Evolutionary conservation across 345 rosid genomes (phyloP), one percentile per base, ranked within the genome.

Genomic region (Eucalyptus grandis): DNA sequence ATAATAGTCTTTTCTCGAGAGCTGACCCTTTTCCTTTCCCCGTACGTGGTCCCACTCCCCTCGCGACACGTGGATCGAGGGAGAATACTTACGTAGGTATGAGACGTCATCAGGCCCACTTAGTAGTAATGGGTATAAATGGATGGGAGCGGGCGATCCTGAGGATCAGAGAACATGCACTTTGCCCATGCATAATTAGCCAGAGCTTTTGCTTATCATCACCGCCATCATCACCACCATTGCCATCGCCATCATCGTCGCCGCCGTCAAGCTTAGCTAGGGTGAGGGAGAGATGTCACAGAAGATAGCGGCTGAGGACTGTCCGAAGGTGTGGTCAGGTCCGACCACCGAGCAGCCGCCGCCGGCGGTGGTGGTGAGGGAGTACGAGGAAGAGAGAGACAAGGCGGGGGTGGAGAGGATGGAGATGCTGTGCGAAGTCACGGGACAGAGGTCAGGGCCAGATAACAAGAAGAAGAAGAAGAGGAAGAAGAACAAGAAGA

Each of bases 371-470:
- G 90, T 92, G 88, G 96, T 96, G 82, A 94, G 98, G 90, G 95
- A 93, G 89, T 96, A 94, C 67, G 91, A 95, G 62, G 97, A 93
- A 60, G 92, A 90, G 88, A 91, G 83, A 51, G 98, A 96, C 89
- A 96, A 92, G 92, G 90, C 8, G 49, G 93, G 86, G 12, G 96
- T 94, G 91, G 99, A 96, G 92, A 95, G 94, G 86, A 86, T 96
- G 92, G 99, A 96, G 93, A 90, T 87, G 50, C 86, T 69, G 87
- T 96, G 97, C 88, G 97, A 95, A 86, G 90, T 94, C 47, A 77
- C 85, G 30, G 85, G 85, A 6, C 30, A 40, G 47, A 77, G 30
- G 27, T 22, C 85, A 4, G 85, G 85, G 22, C 47, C 47, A 2
- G 85, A 77, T 12, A 77, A 40, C 85, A 77, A 40, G 47, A 77